phyloP scores from a whole-genome alignment of 805 yeast genomes.

The Debaryomyces maramus region DNA sequence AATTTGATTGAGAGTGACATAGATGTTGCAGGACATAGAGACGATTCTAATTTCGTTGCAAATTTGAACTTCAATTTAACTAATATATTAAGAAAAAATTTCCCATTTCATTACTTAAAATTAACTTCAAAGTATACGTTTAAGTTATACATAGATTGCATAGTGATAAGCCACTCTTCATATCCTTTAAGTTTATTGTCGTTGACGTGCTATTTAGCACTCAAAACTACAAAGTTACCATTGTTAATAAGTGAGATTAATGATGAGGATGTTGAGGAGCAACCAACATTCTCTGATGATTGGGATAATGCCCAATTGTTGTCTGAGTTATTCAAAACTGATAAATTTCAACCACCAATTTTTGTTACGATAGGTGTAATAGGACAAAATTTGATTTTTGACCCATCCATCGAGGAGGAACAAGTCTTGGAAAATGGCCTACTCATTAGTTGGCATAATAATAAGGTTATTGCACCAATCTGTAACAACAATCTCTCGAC shows the following conservation, averaged over 20 bases:
- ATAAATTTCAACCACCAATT: slow-evolving; percentile 65
- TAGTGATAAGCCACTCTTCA: slow-evolving; percentile 73
- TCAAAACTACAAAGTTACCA: slow-evolving; percentile 77
- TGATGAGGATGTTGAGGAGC: slow-evolving; percentile 76
- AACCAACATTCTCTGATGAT: slow-evolving; percentile 89
- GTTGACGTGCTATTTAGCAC: slow-evolving; percentile 76
- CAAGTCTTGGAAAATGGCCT: slow-evolving; percentile 85
- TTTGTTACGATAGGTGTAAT: slow-evolving; percentile 74
- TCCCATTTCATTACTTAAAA: slow-evolving; percentile 53
- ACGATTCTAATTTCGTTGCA: slow-evolving; percentile 69
- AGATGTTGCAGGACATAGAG: slow-evolving; percentile 77
- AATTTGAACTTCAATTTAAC: slow-evolving; percentile 64
- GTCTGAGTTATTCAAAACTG: slow-evolving; percentile 30
- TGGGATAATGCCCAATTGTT: slow-evolving; percentile 62
- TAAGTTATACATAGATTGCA: slow-evolving; percentile 75
- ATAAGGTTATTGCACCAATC: slow-evolving; percentile 71
- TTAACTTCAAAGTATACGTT: slow-evolving; percentile 75
- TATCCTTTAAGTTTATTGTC: slow-evolving; percentile 82
- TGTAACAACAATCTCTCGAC: slow-evolving; percentile 64
- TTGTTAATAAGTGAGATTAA: slow-evolving; percentile 66
- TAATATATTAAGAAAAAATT: slow-evolving; percentile 49
- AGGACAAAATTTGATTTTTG: slow-evolving; percentile 68
- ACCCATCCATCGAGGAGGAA: slow-evolving; percentile 88
- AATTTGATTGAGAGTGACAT: slow-evolving; percentile 72
- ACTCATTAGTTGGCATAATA: slow-evolving; percentile 67